phyloP scores from a whole-genome alignment of 768 basidiomycete species.

The Hirschioporus abietinus region DNA sequence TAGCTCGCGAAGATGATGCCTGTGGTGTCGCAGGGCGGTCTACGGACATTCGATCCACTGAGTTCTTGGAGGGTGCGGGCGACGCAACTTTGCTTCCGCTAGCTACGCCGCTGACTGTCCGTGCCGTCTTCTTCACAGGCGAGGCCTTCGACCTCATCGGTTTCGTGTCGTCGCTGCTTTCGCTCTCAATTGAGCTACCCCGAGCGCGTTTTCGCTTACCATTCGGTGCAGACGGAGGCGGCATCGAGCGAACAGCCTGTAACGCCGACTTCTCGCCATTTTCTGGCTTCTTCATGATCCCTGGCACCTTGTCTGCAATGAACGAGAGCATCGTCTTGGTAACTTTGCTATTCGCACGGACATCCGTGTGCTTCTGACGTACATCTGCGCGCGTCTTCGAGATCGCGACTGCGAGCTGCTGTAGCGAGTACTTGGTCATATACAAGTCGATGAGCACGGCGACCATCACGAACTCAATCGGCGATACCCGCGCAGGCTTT shows the following conservation, averaged over 20 bases:
- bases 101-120: not conserved
- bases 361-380: conserved; percentile 52
- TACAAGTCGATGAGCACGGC: conserved; percentile 48
- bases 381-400: conserved; percentile 49
- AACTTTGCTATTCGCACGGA: conserved; percentile 59
- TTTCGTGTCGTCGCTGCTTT: not conserved
- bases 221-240: not conserved
- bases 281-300: not conserved
- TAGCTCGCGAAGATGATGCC: not conserved
- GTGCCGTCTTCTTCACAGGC: not conserved
- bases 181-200: not conserved
- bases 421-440: conserved; percentile 32
- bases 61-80: not conserved
- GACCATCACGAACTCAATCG: conserved; percentile 62
- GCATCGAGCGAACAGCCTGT: not conserved
- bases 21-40: not conserved
- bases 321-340: conserved; percentile 51
- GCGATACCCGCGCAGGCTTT: conserved; percentile 48
- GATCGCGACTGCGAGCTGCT: conserved; percentile 40
- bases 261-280: not conserved
- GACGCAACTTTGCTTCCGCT: not conserved
- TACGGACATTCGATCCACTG: not conserved
- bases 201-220: not conserved
- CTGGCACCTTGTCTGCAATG: conserved; percentile 30
- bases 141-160: not conserved